A percentile compares a stretch with the other conserved stretches of the same genome.
These are phyloP conservation scores for Bipolaris bicolor DNA, from an alignment of 2,329 filamentous ascomycete genomes.

Conservation along the genomic window DNA sequence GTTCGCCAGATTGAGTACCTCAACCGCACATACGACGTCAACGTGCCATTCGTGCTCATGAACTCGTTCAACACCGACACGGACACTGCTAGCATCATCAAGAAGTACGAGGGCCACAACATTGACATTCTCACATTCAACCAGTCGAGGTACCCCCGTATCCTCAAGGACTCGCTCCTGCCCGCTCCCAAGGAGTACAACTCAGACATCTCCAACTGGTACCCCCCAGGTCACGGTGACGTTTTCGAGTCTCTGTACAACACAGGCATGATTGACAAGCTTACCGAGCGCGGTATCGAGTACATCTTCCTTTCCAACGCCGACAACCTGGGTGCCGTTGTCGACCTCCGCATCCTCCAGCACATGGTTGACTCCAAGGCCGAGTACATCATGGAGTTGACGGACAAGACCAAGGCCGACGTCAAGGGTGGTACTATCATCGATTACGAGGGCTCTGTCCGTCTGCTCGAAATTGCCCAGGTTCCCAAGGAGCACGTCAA, in stretches of 20 bases:
- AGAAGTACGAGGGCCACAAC: slow-evolving; percentile 99
- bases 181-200: slow-evolving; percentile 90
- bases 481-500: slow-evolving; percentile 99
- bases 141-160: slow-evolving; percentile 97
- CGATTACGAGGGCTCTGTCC: slow-evolving; percentile 96
- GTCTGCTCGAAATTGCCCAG: slow-evolving; percentile 97
- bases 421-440: slow-evolving; percentile 99
- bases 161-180: slow-evolving; percentile 96
- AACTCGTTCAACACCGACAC: slow-evolving; percentile 99
- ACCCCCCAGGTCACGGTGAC: slow-evolving; percentile 98
- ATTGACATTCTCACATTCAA: slow-evolving; percentile 99
- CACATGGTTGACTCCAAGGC: slow-evolving; percentile 98
- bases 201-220: slow-evolving; percentile 94
- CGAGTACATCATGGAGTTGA: slow-evolving; percentile 99
- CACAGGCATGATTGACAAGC: slow-evolving; percentile 96
- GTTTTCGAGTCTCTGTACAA: slow-evolving; percentile 99
- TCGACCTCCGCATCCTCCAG: slow-evolving; percentile 96
- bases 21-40: slow-evolving; percentile 96
- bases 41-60: slow-evolving; percentile 98
- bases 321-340: slow-evolving; percentile 96
- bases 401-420: slow-evolving; percentile 99
- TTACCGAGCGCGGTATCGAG: slow-evolving; percentile 93
- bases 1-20: slow-evolving; percentile 99
- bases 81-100: slow-evolving; percentile 98
- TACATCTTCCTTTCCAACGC: slow-evolving; percentile 99